Evolutionary conservation across 2,329 filamentous ascomycete species (phyloP).

Genomic region (Monosporascus sp.): DNA sequence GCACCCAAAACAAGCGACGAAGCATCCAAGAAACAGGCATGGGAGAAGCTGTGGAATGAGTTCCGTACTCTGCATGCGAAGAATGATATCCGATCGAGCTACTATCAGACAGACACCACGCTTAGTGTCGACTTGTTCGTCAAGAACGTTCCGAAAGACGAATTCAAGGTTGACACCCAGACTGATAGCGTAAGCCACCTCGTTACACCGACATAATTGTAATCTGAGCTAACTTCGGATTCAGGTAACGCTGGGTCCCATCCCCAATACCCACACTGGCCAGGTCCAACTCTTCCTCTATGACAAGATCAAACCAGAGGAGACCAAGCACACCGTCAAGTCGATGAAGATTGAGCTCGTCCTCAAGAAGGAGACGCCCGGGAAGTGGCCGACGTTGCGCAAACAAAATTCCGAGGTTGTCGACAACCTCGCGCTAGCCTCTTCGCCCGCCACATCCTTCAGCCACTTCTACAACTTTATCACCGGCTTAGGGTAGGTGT

Average conservation of each 20-base stretch:
- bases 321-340: conserved; percentile 61
- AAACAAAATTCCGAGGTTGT: conserved; percentile 36
- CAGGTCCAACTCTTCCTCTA: conserved; percentile 60
- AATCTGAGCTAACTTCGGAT: background rate
- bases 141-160: conserved; percentile 36
- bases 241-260: conserved; percentile 15
- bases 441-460: conserved; percentile 9
- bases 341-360: conserved; percentile 76
- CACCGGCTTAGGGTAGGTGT: conserved; percentile 16
- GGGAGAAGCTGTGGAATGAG: conserved; percentile 16
- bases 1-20: background rate
- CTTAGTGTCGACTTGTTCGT: conserved; percentile 35
- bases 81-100: conserved; percentile 34
- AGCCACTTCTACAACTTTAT: conserved; percentile 16
- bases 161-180: conserved; percentile 33
- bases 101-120: conserved; percentile 34
- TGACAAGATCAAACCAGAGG: conserved; percentile 55
- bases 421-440: conserved; percentile 16
- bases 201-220: background rate
- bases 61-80: conserved; percentile 14
- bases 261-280: conserved; percentile 50
- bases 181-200: conserved; percentile 10
- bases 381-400: conserved; percentile 62
- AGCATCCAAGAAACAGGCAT: conserved; percentile 3
- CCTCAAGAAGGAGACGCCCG: conserved; percentile 61